Base-by-base conservation (phyloP, 441 rosid species). In the Codiaeum variegatum region DNA sequence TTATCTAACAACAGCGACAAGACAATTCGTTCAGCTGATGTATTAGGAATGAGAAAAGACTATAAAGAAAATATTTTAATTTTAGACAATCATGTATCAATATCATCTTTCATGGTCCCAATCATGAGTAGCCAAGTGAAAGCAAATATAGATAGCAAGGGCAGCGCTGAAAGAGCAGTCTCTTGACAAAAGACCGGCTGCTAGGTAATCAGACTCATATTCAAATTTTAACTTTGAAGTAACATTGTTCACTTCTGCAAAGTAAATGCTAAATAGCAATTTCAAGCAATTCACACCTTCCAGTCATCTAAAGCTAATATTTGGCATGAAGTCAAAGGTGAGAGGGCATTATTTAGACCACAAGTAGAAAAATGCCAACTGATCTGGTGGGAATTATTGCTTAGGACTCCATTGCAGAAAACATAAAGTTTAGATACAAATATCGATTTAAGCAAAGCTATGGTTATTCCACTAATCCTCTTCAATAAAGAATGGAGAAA, bases 1-100 rank as follows among this genome's bases (percentile, higher is more conserved):
- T 52, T 61, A 34, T 32, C 65, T 21, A 21, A 73, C 65, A 46
- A 77, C 24, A 56, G 72, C 9, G 55, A 5, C 12, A 38, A 24
- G 42, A 60, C 23, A 23, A 11, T 15, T 44, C 55, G 62, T 26
- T 46, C 26, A 15, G 32, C 23, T 62, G 42, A 51, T 4, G 23
- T 15, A 10, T 21, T 55, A 52, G 11, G 9, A 34, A 54, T 3
- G 6, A 23, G 11, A 28, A 34, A 18, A 18, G 46, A 42, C 40
- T 5, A 49, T 12, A 49, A 8, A 51, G 40, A 51, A 32, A 32
- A n/a, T n/a, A n/a, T n/a, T 11, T 32, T 49, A 42, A 12, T 42
- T 3, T 7, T 6, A 51, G 26, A 28, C 31, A 10, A 54, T 34
- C 21, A 1, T n/a, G 42, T 15, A 42, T 38, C 38, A 40, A 11